phyloP scores from a whole-genome alignment of 106 monocot species.

The Hemerocallis citrina region DNA sequence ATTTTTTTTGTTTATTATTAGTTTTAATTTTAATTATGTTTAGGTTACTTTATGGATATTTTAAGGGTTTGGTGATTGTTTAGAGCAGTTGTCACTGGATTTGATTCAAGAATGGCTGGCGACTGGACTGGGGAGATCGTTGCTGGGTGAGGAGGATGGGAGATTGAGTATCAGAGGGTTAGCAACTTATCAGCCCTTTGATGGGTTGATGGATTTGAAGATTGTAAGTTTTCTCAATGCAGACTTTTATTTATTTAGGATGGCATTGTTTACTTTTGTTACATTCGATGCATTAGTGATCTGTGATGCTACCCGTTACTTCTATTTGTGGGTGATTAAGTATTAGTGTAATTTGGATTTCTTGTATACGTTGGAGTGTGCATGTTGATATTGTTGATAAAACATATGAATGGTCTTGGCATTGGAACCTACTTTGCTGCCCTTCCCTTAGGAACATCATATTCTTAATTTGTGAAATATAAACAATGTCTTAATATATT shows the following conservation, averaged over 20 bases:
- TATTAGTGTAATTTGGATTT: too few relatives aligned
- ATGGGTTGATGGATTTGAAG: conserved; percentile 67
- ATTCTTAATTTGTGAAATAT: too few relatives aligned
- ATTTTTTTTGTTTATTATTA: neutral
- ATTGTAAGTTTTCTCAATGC: conserved; percentile 49
- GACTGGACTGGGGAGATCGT: conserved; percentile 13
- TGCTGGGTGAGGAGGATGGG: conserved; percentile 14
- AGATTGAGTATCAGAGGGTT: conserved; percentile 35
- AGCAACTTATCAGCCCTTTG: conserved; percentile 45
- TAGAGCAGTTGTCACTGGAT: conserved; percentile 49
- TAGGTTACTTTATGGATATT: neutral
- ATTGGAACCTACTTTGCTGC: too few relatives aligned
- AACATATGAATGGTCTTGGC: neutral
- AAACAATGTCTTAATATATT: too few relatives aligned
- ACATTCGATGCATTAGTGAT: too few relatives aligned
- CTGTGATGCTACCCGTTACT: too few relatives aligned
- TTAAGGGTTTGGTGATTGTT: conserved; percentile 10
- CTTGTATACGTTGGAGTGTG: neutral
- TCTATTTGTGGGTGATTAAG: too few relatives aligned
- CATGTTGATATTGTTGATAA: too few relatives aligned
- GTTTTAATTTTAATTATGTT: neutral
- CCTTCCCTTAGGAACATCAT: too few relatives aligned
- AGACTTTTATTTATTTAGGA: too few relatives aligned
- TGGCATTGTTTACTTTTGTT: too few relatives aligned
- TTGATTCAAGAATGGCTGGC: conserved; percentile 37